Evolutionary conservation across 1,284 basidiomycete species (phyloP).

Genomic region (Sporisorium graminicola): DNA sequence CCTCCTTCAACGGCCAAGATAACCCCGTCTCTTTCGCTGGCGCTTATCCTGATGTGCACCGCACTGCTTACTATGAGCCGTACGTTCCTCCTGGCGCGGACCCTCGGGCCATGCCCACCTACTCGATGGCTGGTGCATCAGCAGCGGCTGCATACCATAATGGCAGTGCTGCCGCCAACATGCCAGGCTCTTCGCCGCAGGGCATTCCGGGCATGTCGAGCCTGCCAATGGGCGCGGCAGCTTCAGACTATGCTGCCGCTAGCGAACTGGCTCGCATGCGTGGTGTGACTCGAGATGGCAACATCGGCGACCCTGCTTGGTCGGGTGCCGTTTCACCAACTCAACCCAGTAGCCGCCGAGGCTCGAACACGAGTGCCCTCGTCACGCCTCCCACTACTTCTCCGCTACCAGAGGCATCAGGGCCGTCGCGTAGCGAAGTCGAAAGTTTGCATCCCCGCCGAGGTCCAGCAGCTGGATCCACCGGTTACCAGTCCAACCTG

Average conservation of each 20-base stretch:
- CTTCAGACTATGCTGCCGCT: conserved; percentile 21
- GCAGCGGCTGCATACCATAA: conserved; percentile 27
- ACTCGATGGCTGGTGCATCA: conserved; percentile 13
- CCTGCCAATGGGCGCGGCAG: conserved; percentile 28
- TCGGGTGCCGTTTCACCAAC: conserved; percentile 14
- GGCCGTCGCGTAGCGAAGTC: conserved; percentile 7
- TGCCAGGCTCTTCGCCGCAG: conserved; percentile 2
- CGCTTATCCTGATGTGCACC: conserved; percentile 35
- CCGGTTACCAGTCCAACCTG: conserved; percentile 21
- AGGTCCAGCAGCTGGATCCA: conserved; percentile 19
- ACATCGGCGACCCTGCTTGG: conserved; percentile 6
- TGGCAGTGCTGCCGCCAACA: not conserved
- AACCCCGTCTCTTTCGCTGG: conserved; percentile 9
- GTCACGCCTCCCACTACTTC: conserved; percentile 15
- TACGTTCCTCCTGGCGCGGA: conserved; percentile 25
- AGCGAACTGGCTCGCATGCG: conserved; percentile 30
- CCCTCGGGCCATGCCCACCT: conserved; percentile 7
- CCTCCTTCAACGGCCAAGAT: not conserved
- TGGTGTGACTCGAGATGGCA: conserved; percentile 5
- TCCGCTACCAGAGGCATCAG: conserved; percentile 11
- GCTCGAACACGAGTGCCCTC: conserved; percentile 18
- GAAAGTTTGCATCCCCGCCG: conserved; percentile 12
- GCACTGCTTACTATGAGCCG: conserved; percentile 33
- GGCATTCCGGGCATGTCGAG: conserved; percentile 10
- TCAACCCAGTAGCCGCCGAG: conserved; percentile 20